A percentile compares a stretch with the other conserved stretches of the same genome.
Conservation (phyloP, 108 stramenopile genomes). For the Discostella pseudostelligera region DNA sequence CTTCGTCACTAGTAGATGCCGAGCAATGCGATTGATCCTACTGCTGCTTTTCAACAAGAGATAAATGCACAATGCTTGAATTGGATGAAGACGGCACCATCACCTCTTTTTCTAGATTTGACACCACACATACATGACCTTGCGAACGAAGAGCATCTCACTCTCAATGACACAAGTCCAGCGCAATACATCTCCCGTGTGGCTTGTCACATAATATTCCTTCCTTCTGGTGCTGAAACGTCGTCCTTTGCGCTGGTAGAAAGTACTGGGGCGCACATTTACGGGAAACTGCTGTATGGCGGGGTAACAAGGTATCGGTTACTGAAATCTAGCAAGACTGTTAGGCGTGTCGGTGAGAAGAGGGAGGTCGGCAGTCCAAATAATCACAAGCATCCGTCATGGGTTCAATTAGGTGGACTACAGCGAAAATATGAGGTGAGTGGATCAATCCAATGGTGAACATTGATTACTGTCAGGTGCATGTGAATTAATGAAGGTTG, state of each 20-base stretch:
- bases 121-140: slow-evolving; percentile 38
- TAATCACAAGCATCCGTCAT: slow-evolving; percentile 44
- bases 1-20: slow-evolving; percentile 2
- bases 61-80: slow-evolving; percentile 54
- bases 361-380: slow-evolving; percentile 51
- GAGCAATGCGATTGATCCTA: background rate
- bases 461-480: too few relatives aligned
- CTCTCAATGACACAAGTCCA: slow-evolving; percentile 44
- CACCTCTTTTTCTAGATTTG: slow-evolving; percentile 67
- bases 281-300: slow-evolving; percentile 76
- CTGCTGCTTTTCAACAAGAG: slow-evolving; percentile 2
- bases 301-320: slow-evolving; percentile 69
- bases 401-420: slow-evolving; percentile 77
- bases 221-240: slow-evolving; percentile 66
- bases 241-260: slow-evolving; percentile 50
- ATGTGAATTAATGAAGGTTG: too few relatives aligned
- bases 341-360: slow-evolving; percentile 40
- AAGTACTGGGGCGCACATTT: slow-evolving; percentile 63
- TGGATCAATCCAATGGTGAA: too few relatives aligned
- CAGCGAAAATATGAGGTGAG: slow-evolving; percentile 63
- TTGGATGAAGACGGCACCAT: slow-evolving; percentile 76
- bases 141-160: slow-evolving; percentile 29
- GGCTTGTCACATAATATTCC: slow-evolving; percentile 57
- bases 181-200: slow-evolving; percentile 58
- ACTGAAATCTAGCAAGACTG: slow-evolving; percentile 38